Base-by-base conservation (phyloP, 129 eudicot genomes). In the Silybum marianum region DNA sequence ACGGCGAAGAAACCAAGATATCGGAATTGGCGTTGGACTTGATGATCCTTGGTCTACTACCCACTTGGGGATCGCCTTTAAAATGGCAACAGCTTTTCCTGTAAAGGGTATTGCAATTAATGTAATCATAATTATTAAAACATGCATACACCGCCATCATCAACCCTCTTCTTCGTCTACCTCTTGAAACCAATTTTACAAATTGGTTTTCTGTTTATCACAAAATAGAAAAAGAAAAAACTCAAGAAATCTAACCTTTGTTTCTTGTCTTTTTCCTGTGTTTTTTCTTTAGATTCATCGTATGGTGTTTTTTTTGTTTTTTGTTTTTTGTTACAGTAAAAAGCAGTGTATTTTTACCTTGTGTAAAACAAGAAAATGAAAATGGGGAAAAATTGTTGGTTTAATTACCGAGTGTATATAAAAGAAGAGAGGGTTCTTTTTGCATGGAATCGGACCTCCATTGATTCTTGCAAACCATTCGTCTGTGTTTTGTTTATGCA, bases 121-220 rank as follows among this genome's bases (percentile, higher is more conserved):
- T 72, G 63, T 68, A 77, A 65, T 38, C 80, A 16, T 19, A 72
- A 25, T 74, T 67, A 25, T 74, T 67, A 34, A 76, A 68, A 70
- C 85, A 82, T 76, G 77, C 66, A 71, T 76, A 76, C 40, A 83
- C 77, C 3, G 74, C 86, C 82, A 71, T 83, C 6, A 12, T 24
- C 51, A 16, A 13, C 19, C 40, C 26, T 62, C 69, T 62, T 62
- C 22, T 26, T 26, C 30, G 30, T 28, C 30, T 72, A 13, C 75
- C 54, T 32, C 36, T 32, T 32, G 36, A 32, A 32, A 4, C 36
- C 36, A 4, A 32, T 32, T 32, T 32, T 32, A 32, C 6, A 32
- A 32, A 73, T 81, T 73, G 84, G 74, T 81, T 81, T 62, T 22
- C 24, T 75, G 76, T 75, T 21, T 40, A 2, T 40, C 12, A 66